A percentile compares a stretch with the other conserved stretches of the same genome.
phyloP scores from a whole-genome alignment of 2,329 filamentous ascomycete genomes.

The Oidium heveae region DNA sequence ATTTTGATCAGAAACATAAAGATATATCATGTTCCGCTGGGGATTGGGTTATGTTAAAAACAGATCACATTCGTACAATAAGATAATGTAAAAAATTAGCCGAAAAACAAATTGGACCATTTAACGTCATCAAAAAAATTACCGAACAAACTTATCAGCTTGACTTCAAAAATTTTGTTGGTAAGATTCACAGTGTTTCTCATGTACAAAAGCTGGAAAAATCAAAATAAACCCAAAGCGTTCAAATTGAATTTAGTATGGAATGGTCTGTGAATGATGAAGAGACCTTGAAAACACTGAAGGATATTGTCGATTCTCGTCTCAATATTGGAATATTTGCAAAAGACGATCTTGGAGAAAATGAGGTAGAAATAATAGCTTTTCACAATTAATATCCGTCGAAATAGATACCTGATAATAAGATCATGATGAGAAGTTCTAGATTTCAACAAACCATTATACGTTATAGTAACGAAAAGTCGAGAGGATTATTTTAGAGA shows the following conservation, averaged over 20 bases:
- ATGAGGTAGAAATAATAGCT: not conserved
- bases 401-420: not conserved
- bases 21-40: not conserved
- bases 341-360: not conserved
- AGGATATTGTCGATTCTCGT: not conserved
- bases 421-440: not conserved
- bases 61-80: not conserved
- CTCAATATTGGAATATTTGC: not conserved
- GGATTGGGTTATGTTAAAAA: constrained; percentile 1
- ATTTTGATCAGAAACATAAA: not conserved
- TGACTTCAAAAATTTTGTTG: not conserved
- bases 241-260: not conserved
- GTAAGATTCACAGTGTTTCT: constrained; percentile 1
- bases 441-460: not conserved
- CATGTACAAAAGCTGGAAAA: constrained; percentile 1
- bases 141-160: not conserved
- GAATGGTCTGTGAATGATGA: not conserved
- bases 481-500: not conserved
- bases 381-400: not conserved
- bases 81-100: not conserved
- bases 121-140: not conserved
- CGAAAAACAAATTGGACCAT: constrained; percentile 1
- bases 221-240: not conserved
- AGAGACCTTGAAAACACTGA: not conserved
- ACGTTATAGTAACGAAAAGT: not conserved